Conservation (phyloP, 208 protist species). For the Crithidia fasciculata region DNA sequence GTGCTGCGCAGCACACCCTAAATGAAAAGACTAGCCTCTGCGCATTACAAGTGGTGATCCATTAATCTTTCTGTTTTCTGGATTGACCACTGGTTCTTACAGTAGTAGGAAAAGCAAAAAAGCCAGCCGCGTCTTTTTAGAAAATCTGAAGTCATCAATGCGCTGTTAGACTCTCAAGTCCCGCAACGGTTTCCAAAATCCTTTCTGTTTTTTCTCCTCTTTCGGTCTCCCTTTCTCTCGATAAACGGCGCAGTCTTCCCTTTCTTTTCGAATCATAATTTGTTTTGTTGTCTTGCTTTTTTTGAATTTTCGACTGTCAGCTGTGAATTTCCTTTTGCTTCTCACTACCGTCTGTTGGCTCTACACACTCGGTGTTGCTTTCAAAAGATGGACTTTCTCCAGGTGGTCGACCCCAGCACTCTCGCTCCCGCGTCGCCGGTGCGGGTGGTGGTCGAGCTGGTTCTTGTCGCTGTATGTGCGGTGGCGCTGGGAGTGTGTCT, state of each 20-base stretch:
- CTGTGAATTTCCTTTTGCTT: not conserved
- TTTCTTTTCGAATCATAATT: not conserved
- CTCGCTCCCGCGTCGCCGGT: conserved; percentile 10
- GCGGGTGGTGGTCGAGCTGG: conserved; percentile 28
- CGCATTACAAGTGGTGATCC: no score
- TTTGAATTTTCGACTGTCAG: not conserved
- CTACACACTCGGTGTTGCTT: not conserved
- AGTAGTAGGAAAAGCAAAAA: not conserved
- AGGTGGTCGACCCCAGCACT: conserved; percentile 27
- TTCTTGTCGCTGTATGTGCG: conserved; percentile 6
- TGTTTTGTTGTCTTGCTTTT: not conserved
- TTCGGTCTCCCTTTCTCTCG: not conserved
- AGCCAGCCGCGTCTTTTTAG: not conserved
- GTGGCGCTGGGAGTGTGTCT: conserved; percentile 36
- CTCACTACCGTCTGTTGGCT: not conserved
- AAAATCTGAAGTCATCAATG: no score
- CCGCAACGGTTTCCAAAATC: no score
- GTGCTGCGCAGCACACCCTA: not conserved
- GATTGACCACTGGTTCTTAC: no score
- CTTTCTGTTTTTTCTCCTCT: not conserved
- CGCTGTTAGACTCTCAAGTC: no score
- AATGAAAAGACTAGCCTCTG: no score
- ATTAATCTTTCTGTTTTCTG: no score
- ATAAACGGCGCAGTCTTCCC: not conserved
- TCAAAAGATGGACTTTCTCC: conserved; percentile 41